Conservation (phyloP, 2,329 filamentous ascomycete genomes). For the Venturia oleaginea region DNA sequence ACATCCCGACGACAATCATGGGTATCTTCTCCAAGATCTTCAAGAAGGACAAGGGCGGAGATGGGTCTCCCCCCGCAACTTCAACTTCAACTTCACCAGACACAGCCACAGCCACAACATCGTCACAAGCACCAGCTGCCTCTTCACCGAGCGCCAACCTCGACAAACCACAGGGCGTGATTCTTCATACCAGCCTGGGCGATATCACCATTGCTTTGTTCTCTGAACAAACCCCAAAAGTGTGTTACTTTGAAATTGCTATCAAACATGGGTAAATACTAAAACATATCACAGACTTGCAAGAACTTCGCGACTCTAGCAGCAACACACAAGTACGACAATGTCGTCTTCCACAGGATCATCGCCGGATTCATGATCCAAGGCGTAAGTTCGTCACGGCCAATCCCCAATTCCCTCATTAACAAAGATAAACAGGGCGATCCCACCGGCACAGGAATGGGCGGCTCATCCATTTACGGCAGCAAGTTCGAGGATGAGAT, state of each 20-base stretch:
- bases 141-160: background rate
- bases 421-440: constrained; percentile 68
- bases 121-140: constrained; percentile 41
- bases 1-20: background rate
- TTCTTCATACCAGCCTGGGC: constrained; percentile 82
- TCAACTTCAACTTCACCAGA: constrained; percentile 51
- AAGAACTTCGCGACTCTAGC: constrained; percentile 94
- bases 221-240: constrained; percentile 83
- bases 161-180: constrained; percentile 30
- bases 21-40: constrained; percentile 5
- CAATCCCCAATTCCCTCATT: background rate
- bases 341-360: constrained; percentile 86
- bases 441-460: constrained; percentile 82
- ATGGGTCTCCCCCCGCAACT: background rate
- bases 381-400: background rate
- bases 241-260: constrained; percentile 27
- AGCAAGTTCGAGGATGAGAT: constrained; percentile 84
- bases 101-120: constrained; percentile 88
- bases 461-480: constrained; percentile 85
- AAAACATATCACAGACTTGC: background rate
- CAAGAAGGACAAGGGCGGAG: background rate
- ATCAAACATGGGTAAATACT: background rate
- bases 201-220: constrained; percentile 89
- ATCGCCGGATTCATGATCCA: constrained; percentile 78
- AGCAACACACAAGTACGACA: constrained; percentile 88